Evolutionary conservation across 208 protist species (phyloP), one percentile per base, ranked within the genome.

Genomic region (Strigomonas galati): DNA sequence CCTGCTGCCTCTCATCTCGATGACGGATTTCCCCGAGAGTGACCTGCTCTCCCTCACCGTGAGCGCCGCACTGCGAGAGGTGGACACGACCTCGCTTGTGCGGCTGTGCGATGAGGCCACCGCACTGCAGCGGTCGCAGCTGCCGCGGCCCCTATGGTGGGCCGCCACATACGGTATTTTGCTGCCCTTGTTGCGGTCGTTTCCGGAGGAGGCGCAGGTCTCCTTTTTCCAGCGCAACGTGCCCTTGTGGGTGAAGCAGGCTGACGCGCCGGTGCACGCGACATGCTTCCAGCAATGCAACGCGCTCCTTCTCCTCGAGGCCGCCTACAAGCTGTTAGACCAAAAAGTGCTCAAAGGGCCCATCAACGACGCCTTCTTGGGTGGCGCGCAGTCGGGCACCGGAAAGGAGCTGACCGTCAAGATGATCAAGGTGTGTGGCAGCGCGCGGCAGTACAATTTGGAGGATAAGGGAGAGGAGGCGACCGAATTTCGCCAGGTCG

Each of bases 361-460:
- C 9, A 76, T 94, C 48, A 92, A 89, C 55, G 62, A 30, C 9
- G 67, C 70, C 44, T 93, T 80, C 62, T 69, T 68, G 26, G 31
- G 56, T 14, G 53, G 21, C 28, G 37, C 60, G 32, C 27, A 59
- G 24, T 35, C 57, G 54, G 23, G 17, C n/a, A 81, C 82, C 17
- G 90, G 92, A 0, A 95, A 85, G 19, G 91, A 97, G 68, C 64
- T 98, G 0, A 94, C 84, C 1, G 59, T 80, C 15, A 75, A 73
- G 28, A 52, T 97, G 14, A 93, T 97, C 69, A 74, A 91, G 53
- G 60, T 76, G 23, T 83, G 82, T 12, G 59, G 69, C 69, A 30
- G 64, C 51, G 69, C 71, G 19, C 64, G 73, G 49, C 15, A 57
- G 24, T 53, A 26, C 30, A 40, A 44, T 24, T 51, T 26, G 46